Evolutionary conservation across 257 asterid species (phyloP), one percentile per base, ranked within the genome.

Genomic region (Salvia miltiorrhiza): DNA sequence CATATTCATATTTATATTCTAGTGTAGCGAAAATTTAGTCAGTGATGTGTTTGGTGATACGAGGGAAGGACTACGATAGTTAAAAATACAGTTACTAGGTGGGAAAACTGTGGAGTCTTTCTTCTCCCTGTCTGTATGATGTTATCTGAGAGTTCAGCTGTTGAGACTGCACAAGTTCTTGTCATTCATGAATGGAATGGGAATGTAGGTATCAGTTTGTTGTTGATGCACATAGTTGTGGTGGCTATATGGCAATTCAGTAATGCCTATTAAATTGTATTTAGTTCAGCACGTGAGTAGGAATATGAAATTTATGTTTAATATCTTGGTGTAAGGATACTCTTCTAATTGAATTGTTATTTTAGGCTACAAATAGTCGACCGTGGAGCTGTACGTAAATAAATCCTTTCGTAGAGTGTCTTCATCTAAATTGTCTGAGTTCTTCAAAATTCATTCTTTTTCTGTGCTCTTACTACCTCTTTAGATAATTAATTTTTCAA

Each of bases 321-420:
- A 35, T 53, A 3, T 40, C 40, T 17, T 30, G 35, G 64, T 14
- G 7, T 0, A 32, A 57, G 26, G 52, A 70, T 39, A 26, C 20
- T 19, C 10, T 58, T 33, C 2, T 63, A 1, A 8, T 2, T 17
- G 9, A 32, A 21, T 49, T 50, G 37, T 39, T 19, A 9, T 61
- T 9, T 53, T 32, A 54, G 35, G 75, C 56, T 61, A 30, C 63
- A 68, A 5, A n/a, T n/a, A n/a, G n/a, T 40, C 47, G 54, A 37
- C 7, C 12, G 5, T 13, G 39, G 23, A 28, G 5, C 0, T 40
- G 2, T 50, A 2, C 0, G 56, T 41, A 28, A 12, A 45, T 30
- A 8, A 20, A 16, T 61, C 17, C 14, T 57, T 10, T 66, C 21
- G 9, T 45, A 37, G 12, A 35, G 2, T 4, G 20, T 58, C 63